Evolutionary conservation across 768 basidiomycete genomes (phyloP).

Genomic region (Termitomyces sp.): DNA sequence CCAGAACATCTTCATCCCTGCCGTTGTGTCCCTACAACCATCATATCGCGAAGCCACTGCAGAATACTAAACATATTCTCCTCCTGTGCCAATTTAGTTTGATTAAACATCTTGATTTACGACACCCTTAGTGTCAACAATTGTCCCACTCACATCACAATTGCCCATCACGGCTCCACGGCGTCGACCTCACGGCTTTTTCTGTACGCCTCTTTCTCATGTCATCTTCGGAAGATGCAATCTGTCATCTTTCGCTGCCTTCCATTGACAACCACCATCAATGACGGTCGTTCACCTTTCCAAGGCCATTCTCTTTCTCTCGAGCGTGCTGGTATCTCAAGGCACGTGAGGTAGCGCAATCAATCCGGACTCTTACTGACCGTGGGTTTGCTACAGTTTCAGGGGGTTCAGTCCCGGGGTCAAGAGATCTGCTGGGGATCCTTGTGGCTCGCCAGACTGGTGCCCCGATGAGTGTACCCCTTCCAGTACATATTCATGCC

Average conservation of each 20-base stretch:
- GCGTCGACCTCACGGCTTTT: no score
- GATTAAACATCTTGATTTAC: no score
- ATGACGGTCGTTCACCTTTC: not conserved
- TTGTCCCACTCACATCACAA: no score
- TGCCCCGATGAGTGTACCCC: not conserved
- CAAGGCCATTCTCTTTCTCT: not conserved
- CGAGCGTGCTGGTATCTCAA: not conserved
- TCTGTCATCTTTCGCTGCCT: not conserved
- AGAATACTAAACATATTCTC: no score
- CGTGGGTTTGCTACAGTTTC: not conserved
- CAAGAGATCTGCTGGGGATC: not conserved
- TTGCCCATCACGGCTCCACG: no score
- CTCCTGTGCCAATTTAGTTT: no score
- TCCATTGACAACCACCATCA: not conserved
- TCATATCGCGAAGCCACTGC: no score
- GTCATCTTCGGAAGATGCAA: not conserved
- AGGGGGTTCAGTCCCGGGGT: not conserved
- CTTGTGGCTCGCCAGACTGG: slow-evolving; percentile 3
- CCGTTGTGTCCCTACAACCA: no score
- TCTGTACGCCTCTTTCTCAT: no score
- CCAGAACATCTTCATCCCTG: no score
- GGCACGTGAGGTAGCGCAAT: not conserved
- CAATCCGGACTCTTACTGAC: not conserved
- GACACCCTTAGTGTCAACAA: no score
- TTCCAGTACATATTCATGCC: not conserved